Evolutionary conservation across 805 yeast species (phyloP).

Genomic region (Ogataea pilisensis): DNA sequence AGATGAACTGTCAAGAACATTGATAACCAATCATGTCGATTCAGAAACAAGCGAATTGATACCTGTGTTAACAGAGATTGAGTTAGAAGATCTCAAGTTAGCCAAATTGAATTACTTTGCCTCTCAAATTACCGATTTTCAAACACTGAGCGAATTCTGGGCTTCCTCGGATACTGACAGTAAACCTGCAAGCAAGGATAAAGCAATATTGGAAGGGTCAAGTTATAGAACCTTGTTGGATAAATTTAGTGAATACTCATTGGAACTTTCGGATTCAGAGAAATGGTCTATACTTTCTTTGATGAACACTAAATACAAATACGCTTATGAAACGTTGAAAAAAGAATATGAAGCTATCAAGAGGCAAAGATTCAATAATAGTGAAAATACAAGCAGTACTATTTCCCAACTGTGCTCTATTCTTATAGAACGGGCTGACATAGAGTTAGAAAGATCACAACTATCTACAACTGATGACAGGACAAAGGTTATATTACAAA

Average conservation of each 20-base stretch:
- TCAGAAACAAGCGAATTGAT: slow-evolving; percentile 19
- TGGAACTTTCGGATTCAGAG: slow-evolving; percentile 12
- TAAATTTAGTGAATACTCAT: slow-evolving; percentile 18
- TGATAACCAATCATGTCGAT: slow-evolving; percentile 17
- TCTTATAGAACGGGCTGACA: slow-evolving; percentile 48
- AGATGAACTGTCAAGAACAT: slow-evolving; percentile 11
- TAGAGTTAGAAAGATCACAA: slow-evolving; percentile 46
- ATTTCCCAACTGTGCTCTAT: slow-evolving; percentile 38
- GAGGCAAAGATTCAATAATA: slow-evolving; percentile 8
- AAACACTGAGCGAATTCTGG: slow-evolving; percentile 35
- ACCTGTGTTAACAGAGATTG: slow-evolving; percentile 27
- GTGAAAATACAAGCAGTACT: slow-evolving; percentile 19
- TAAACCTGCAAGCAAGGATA: slow-evolving; percentile 33
- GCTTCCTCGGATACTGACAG: slow-evolving; percentile 5
- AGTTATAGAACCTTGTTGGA: slow-evolving; percentile 42
- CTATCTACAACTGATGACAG: slow-evolving; percentile 29
- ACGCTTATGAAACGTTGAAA: slow-evolving; percentile 34
- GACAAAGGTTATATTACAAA: slow-evolving; percentile 29
- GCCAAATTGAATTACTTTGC: slow-evolving; percentile 29
- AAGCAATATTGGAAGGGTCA: slow-evolving; percentile 39
- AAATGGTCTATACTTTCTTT: slow-evolving; percentile 39
- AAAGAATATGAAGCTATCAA: slow-evolving; percentile 19
- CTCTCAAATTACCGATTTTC: slow-evolving; percentile 26
- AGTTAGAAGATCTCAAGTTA: slow-evolving; percentile 32
- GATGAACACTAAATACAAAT: slow-evolving; percentile 36